A percentile compares a stretch with the other conserved stretches of the same genome.
Conservation (phyloP, 2,329 filamentous ascomycete genomes). For the Xylariaceae sp. region DNA sequence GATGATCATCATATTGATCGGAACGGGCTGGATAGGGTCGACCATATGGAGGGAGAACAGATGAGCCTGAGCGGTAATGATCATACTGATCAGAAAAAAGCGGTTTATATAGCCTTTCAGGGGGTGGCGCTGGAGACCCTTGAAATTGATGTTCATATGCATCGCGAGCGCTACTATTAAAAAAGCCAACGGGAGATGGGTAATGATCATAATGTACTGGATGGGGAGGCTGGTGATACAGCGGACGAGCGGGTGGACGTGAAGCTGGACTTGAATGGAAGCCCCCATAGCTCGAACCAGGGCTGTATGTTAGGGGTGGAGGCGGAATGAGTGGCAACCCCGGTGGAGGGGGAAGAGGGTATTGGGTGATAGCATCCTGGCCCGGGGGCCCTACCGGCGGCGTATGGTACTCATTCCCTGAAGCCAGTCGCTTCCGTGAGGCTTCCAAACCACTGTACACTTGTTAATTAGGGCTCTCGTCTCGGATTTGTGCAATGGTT, state of each 20-base stretch:
- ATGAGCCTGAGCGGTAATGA: conserved; percentile 8
- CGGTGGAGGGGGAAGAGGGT: conserved; percentile 27
- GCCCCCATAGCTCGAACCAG: conserved; percentile 17
- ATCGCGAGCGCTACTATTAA: conserved; percentile 5
- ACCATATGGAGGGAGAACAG: conserved; percentile 5
- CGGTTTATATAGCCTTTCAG: conserved; percentile 4
- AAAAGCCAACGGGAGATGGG: conserved; percentile 5
- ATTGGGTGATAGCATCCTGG: conserved; percentile 34
- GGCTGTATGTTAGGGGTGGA: conserved; percentile 21
- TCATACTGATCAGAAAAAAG: conserved; percentile 14
- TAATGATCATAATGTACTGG: conserved; percentile 13
- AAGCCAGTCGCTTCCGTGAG: conserved; percentile 29
- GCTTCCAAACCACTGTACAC: conserved; percentile 31
- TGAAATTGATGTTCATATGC: conserved; percentile 13
- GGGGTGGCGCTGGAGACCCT: neutral
- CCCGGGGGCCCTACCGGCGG: conserved; percentile 30
- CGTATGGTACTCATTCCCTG: conserved; percentile 22
- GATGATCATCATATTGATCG: conserved; percentile 12
- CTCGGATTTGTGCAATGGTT: neutral
- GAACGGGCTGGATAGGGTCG: conserved; percentile 14
- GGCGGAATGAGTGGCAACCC: conserved; percentile 13
- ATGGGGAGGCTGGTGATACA: conserved; percentile 8
- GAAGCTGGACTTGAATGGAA: conserved; percentile 18
- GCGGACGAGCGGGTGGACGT: conserved; percentile 12
- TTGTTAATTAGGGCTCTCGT: conserved; percentile 15